These are phyloP conservation scores for Macrolepiota dolichaula DNA, from an alignment of 768 basidiomycete species.

Conservation along the genomic window DNA sequence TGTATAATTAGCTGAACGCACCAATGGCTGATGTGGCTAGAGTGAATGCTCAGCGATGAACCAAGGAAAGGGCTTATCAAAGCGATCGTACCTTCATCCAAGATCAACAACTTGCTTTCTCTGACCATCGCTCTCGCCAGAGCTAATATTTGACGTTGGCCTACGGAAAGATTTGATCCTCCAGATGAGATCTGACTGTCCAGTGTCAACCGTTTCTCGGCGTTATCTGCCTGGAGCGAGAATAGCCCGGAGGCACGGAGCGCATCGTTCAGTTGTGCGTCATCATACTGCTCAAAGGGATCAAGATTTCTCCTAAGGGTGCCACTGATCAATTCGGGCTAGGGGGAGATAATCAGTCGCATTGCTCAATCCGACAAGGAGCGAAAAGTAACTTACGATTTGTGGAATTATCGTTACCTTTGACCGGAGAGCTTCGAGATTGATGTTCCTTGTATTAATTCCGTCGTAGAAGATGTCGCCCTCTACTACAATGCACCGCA, in stretches of 20 bases:
- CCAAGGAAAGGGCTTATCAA: not conserved
- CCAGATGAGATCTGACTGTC: constrained; percentile 44
- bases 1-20: constrained; percentile 15
- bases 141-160: constrained; percentile 68
- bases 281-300: constrained; percentile 54
- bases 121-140: constrained; percentile 54
- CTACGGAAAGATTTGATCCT: constrained; percentile 67
- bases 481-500: constrained; percentile 50
- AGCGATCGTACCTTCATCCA: constrained; percentile 48
- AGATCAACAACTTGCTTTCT: constrained; percentile 51
- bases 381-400: constrained; percentile 2
- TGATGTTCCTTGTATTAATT: constrained; percentile 38
- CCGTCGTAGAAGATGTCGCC: constrained; percentile 54
- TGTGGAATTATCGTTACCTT: constrained; percentile 57
- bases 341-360: not conserved
- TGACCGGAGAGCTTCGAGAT: constrained; percentile 50
- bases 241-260: constrained; percentile 33
- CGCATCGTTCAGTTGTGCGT: constrained; percentile 33
- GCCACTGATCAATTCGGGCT: constrained; percentile 52
- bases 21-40: constrained; percentile 42
- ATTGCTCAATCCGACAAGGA: too few species aligned
- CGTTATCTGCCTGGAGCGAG: constrained; percentile 29
- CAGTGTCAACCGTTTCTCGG: constrained; percentile 44
- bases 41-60: not conserved
- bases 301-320: constrained; percentile 60